A percentile compares a stretch with the other conserved stretches of the same genome.
Conservation (phyloP, 208 protist species). For the Trypanosoma theileri region DNA sequence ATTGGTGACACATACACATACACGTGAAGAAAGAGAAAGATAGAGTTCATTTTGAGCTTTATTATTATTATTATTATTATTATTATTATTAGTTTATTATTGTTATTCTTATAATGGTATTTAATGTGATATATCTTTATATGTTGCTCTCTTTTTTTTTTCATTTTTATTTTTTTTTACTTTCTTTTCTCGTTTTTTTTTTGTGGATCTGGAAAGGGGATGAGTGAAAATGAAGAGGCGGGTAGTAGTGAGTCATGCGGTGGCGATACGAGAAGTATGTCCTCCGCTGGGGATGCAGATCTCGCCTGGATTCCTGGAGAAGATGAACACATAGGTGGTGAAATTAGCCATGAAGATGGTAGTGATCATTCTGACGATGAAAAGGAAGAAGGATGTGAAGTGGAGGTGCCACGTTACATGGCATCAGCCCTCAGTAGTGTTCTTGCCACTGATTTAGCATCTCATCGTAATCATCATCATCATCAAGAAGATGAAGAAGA, state of each 20-base stretch:
- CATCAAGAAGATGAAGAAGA: constrained; percentile 1
- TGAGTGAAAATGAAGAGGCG: not conserved
- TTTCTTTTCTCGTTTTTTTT: constrained; percentile 8
- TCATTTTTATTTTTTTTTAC: constrained; percentile 2
- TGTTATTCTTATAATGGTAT: no score
- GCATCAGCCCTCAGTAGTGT: constrained; percentile 32
- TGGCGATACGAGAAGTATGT: not conserved
- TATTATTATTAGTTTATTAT: no score
- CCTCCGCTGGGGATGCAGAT: constrained; percentile 16
- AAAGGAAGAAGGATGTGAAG: constrained; percentile 5
- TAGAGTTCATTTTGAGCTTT: no score
- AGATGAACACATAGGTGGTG: constrained; percentile 1
- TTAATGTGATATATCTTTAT: not conserved
- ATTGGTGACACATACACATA: not conserved
- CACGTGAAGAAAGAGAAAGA: not conserved
- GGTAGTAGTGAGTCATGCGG: not conserved
- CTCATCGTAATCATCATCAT: not conserved
- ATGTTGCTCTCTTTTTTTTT: constrained; percentile 11
- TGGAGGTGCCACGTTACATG: constrained; percentile 8
- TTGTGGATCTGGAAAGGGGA: not conserved
- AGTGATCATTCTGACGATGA: not conserved
- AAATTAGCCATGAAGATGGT: not conserved
- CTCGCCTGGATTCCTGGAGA: constrained; percentile 21
- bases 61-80: no score
- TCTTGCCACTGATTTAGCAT: constrained; percentile 36